A percentile compares a stretch with the other conserved stretches of the same genome.
These are phyloP conservation scores for Musa balbisiana DNA, from an alignment of 202 grass and related monocot species.

Conservation along the genomic window DNA sequence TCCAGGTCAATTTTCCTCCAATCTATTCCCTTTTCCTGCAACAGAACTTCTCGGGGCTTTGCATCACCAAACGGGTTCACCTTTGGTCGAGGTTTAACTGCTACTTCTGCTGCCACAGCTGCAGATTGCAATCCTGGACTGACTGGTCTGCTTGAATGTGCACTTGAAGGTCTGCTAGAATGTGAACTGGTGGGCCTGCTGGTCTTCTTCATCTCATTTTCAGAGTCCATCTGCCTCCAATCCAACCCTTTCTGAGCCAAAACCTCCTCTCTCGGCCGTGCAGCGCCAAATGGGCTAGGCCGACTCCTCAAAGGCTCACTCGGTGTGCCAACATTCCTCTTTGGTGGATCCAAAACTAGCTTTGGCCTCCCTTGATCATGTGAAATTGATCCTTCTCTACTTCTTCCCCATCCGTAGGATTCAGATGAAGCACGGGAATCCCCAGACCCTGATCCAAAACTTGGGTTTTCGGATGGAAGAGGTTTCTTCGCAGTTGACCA, in stretches of 20 bases:
- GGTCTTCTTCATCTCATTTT: constrained; percentile 60
- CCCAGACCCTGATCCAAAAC: constrained; percentile 39
- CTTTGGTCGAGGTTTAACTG: constrained; percentile 41
- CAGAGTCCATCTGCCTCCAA: constrained; percentile 77
- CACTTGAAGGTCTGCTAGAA: constrained; percentile 76
- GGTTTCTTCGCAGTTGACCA: constrained; percentile 82
- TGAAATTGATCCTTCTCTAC: constrained; percentile 18
- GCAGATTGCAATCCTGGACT: constrained; percentile 58
- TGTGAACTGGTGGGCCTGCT: constrained; percentile 70
- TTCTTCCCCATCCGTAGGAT: constrained; percentile 60
- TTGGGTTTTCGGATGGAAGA: constrained; percentile 48
- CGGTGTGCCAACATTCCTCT: constrained; percentile 29
- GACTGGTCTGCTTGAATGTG: constrained; percentile 75
- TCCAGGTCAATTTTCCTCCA: constrained; percentile 92
- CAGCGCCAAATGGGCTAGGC: constrained; percentile 58
- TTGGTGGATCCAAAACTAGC: constrained; percentile 61
- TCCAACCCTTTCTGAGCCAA: constrained; percentile 78
- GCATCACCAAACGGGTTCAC: constrained; percentile 83
- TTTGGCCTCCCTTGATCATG: constrained; percentile 42
- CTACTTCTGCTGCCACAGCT: constrained; percentile 46
- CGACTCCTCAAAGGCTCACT: constrained; percentile 41
- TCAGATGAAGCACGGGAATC: constrained; percentile 53
- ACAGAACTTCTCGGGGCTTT: constrained; percentile 70
- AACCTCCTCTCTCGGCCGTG: constrained; percentile 69
- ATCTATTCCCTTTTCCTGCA: constrained; percentile 79